Evolutionary conservation across 2,329 filamentous ascomycete species (phyloP).

Genomic region (Aspergillus hiratsukae): DNA sequence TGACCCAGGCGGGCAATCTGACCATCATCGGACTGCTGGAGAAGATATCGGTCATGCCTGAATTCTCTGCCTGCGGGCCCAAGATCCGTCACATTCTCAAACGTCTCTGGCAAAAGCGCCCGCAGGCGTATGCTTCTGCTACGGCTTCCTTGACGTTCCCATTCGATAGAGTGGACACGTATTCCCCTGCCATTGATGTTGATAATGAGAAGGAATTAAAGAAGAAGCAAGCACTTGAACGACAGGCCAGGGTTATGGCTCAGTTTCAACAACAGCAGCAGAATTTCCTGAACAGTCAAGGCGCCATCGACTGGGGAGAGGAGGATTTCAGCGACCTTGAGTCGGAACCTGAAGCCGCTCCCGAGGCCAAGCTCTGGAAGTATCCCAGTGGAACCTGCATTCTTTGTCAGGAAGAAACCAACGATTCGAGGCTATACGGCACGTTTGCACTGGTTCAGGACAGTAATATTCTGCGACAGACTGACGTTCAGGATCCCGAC

Average conservation of each 20-base stretch:
- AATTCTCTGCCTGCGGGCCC: conserved; percentile 75
- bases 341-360: conserved; percentile 45
- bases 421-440: conserved; percentile 82
- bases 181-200: conserved; percentile 67
- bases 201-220: conserved; percentile 65
- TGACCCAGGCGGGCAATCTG: conserved; percentile 33
- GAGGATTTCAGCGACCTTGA: conserved; percentile 67
- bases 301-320: conserved; percentile 82
- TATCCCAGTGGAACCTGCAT: conserved; percentile 94
- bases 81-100: conserved; percentile 81
- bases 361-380: conserved; percentile 74
- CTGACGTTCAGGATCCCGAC: conserved; percentile 73
- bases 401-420: conserved; percentile 91
- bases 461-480: conserved; percentile 81
- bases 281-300: conserved; percentile 85
- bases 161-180: conserved; percentile 74
- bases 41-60: conserved; percentile 58
- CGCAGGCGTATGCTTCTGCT: conserved; percentile 64
- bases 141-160: conserved; percentile 58
- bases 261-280: conserved; percentile 98
- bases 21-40: conserved; percentile 53
- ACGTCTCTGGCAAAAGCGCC: conserved; percentile 78
- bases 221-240: conserved; percentile 83
- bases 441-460: conserved; percentile 88
- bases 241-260: conserved; percentile 92